Evolutionary conservation across 2,329 filamentous ascomycete genomes (phyloP), one percentile per base, ranked within the genome.

Genomic region (Penicillium sp.): DNA sequence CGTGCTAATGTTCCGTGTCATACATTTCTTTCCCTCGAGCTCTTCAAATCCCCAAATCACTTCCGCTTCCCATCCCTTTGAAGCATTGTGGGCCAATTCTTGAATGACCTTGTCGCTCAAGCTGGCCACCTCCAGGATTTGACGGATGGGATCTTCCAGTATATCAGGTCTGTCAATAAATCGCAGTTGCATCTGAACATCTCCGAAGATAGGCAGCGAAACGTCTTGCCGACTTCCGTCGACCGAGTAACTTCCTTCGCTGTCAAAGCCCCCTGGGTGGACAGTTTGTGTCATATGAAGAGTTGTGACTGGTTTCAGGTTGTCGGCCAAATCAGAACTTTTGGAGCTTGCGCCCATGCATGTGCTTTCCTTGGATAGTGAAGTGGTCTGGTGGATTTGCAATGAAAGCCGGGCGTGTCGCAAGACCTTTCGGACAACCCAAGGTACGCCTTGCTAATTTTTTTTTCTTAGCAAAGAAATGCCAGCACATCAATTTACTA

Each of bases 11-110:
- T 57, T 55, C 9, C 57, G 45, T 3, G 57, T 59, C 1, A 59
- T 32, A 32, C 52, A 46, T 40, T 34, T 46, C 26, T 52, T 50
- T 10, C 49, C 52, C 2, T 54, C 34, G 3, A 59, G 48, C 9
- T 43, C 29, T 31, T 59, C 57, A 47, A 59, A 59, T 6, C 48
- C 55, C 57, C 57, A 59, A 19, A 56, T 28, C 3, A 57, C 57
- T 31, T 35, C 48, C 6, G 55, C 53, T 3, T 56, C 34, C 57
- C 57, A 59, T 10, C 47, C 53, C 38, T 55, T 57, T 9, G 42
- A 38, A 6, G 24, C 2, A 39, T 57, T 55, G 2, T 43, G 26
- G 10, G 52, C 53, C 12, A 41, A 13, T 40, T 59, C 56, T 15
- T 55, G 50, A 39, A 58, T 58, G 0, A 54, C 52, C 8, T 33